These are phyloP conservation scores for Sporothrix humicola DNA, from an alignment of 2,329 filamentous ascomycete genomes.

Conservation along the genomic window DNA sequence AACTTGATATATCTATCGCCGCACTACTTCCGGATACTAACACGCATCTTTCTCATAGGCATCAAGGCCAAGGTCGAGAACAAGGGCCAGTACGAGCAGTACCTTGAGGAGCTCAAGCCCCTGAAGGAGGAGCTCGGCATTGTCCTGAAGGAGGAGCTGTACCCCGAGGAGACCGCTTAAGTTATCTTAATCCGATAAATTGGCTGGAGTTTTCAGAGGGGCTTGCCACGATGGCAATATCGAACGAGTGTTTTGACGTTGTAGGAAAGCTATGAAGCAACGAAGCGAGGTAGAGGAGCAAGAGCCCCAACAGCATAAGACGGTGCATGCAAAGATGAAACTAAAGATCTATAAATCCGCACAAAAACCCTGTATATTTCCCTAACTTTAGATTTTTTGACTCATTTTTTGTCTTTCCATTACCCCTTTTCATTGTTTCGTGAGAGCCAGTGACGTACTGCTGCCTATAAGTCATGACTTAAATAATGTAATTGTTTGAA, in stretches of 20 bases:
- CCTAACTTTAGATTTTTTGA: conserved; percentile 17
- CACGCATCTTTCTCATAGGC: conserved; percentile 58
- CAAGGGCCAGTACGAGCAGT: conserved; percentile 95
- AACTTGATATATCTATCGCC: too few relatives aligned
- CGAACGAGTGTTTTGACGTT: background rate
- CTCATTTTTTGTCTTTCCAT: conserved; percentile 17
- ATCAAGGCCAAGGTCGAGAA: conserved; percentile 99
- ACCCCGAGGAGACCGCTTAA: conserved; percentile 57
- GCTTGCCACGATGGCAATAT: background rate
- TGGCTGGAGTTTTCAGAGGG: background rate
- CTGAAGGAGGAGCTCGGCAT: conserved; percentile 94
- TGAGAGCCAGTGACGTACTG: background rate
- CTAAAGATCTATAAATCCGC: conserved; percentile 20
- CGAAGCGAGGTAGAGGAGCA: conserved; percentile 11
- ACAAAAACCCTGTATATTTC: conserved; percentile 21
- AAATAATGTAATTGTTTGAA: background rate
- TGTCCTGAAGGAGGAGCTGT: conserved; percentile 88
- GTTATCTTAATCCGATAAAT: too few relatives aligned
- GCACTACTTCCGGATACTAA: background rate
- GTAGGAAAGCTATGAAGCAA: conserved; percentile 18
- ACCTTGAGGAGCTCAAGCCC: conserved; percentile 89
- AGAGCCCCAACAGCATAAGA: conserved; percentile 17
- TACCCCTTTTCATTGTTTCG: background rate
- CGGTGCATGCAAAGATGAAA: conserved; percentile 13
- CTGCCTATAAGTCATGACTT: background rate